Evolutionary conservation across 257 asterid species (phyloP), one percentile per base, ranked within the genome.

Genomic region (Gynochthodes officinalis): DNA sequence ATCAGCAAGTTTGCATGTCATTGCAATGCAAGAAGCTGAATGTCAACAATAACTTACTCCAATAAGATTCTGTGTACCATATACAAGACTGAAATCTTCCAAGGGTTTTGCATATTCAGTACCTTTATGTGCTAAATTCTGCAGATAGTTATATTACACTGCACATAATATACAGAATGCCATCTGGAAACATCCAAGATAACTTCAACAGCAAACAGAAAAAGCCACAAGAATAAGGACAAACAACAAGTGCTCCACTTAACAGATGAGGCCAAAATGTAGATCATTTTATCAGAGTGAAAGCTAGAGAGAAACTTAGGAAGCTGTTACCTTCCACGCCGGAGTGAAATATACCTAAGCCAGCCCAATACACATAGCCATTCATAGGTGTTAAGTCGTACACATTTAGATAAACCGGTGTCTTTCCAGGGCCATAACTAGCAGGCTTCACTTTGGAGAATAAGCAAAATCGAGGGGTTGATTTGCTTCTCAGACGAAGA

Each of bases 301-400:
- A 63, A 39, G 52, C 50, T 2, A 4, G n/a, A 69, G 3, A 58
- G 6, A 57, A 44, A 46, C 71, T 21, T 21, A 25, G 53, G 14
- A 61, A 57, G 30, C 16, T 32, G 30, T 72, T 84, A 91, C 97
- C 97, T 85, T 91, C 97, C 21, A 91, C 94, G n/a, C 97, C 98
- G 5, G 98, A 93, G 71, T 93, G 98, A 75, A 91, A 93, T 80
- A 93, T 91, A 14, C 98, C 98, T 27, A 93, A 80, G 82, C 97
- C 98, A 66, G 96, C 97, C 98, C 98, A 93, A 66, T 91, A 91
- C 76, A 91, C 88, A 68, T 93, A 93, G 62, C 96, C 96, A 71
- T 91, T 93, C 75, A 86, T 79, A 4, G 97, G 89, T 43, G 97
- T 93, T 82, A 93, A 83, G 79, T 93, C 98, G 23, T 93, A 93